Conservation (phyloP, 1,284 basidiomycete species). For the Wallemia ichthyophaga region DNA sequence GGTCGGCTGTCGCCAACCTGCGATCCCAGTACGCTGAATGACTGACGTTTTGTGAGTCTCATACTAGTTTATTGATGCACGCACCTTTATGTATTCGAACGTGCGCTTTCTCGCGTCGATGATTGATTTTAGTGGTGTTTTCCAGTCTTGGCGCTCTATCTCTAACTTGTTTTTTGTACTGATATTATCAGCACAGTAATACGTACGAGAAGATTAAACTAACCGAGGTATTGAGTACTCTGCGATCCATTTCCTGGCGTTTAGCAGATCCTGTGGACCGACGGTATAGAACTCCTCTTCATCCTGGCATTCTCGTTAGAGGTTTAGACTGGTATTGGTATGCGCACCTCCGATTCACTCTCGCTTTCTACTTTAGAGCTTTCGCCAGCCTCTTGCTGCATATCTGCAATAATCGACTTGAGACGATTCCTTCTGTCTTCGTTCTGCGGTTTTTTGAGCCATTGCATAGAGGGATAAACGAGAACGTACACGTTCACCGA, state of each 20-base stretch:
- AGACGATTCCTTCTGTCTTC: slow-evolving; percentile 58
- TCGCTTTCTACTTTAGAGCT: slow-evolving; percentile 23
- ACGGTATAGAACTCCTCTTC: slow-evolving; percentile 81
- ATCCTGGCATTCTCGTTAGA: slow-evolving; percentile 14
- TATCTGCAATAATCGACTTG: slow-evolving; percentile 68
- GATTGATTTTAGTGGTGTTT: slow-evolving; percentile 59
- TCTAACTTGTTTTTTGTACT: slow-evolving; percentile 77
- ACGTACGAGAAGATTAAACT: slow-evolving; percentile 15
- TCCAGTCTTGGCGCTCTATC: slow-evolving; percentile 60
- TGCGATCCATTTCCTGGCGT: slow-evolving; percentile 53
- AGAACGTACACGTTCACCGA: slow-evolving; percentile 49
- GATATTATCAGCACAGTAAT: slow-evolving; percentile 21
- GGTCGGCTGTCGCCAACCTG: slow-evolving; percentile 93
- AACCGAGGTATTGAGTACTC: slow-evolving; percentile 77
- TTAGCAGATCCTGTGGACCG: slow-evolving; percentile 53
- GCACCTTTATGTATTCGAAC: slow-evolving; percentile 61
- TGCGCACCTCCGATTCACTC: background rate
- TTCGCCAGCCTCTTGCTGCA: slow-evolving; percentile 38
- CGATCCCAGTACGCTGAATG: slow-evolving; percentile 69
- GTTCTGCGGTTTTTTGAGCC: too few species aligned
- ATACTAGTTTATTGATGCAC: slow-evolving; percentile 9
- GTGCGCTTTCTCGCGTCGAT: slow-evolving; percentile 71
- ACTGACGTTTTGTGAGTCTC: slow-evolving; percentile 21
- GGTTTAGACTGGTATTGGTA: background rate
- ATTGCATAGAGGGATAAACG: too few species aligned